Conservation (phyloP, 179 eudicot genomes). For the Spergularia azorica region DNA sequence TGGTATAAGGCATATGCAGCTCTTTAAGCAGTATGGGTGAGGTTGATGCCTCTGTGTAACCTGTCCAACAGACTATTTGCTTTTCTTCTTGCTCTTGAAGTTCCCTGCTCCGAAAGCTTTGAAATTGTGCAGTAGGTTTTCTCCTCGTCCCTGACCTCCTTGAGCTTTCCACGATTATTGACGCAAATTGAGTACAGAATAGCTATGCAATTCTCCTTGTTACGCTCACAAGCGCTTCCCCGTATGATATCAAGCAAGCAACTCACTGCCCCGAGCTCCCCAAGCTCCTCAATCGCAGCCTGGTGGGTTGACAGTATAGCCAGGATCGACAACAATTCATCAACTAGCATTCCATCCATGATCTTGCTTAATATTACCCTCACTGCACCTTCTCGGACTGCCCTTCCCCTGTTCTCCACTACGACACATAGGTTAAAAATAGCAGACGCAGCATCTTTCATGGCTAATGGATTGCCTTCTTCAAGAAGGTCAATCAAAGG, state of each 20-base stretch:
- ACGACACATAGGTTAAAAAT: conserved; percentile 67
- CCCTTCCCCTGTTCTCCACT: conserved; percentile 63
- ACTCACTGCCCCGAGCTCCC: conserved; percentile 53
- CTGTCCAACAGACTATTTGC: conserved; percentile 67
- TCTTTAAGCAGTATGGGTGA: conserved; percentile 62
- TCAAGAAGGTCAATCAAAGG: conserved; percentile 52
- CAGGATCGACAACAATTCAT: conserved; percentile 68
- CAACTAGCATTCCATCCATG: conserved; percentile 44
- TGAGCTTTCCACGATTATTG: conserved; percentile 46
- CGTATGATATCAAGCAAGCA: conserved; percentile 60
- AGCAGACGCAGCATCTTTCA: conserved; percentile 82
- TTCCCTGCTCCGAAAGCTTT: conserved; percentile 61
- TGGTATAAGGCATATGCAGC: not conserved
- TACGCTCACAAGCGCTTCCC: conserved; percentile 55
- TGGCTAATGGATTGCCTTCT: conserved; percentile 56
- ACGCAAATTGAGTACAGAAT: conserved; percentile 55
- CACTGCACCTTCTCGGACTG: conserved; percentile 71
- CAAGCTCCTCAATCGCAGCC: conserved; percentile 62
- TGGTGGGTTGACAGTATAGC: conserved; percentile 71
- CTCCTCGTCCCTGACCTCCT: conserved; percentile 69
- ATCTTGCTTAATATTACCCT: conserved; percentile 55
- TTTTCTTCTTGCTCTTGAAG: conserved; percentile 79
- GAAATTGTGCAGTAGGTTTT: conserved; percentile 47
- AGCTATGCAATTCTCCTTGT: conserved; percentile 72
- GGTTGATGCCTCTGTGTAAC: conserved; percentile 44